These are phyloP conservation scores for Wallacemonas sp. DNA, from an alignment of 208 protist species.

Conservation along the genomic window DNA sequence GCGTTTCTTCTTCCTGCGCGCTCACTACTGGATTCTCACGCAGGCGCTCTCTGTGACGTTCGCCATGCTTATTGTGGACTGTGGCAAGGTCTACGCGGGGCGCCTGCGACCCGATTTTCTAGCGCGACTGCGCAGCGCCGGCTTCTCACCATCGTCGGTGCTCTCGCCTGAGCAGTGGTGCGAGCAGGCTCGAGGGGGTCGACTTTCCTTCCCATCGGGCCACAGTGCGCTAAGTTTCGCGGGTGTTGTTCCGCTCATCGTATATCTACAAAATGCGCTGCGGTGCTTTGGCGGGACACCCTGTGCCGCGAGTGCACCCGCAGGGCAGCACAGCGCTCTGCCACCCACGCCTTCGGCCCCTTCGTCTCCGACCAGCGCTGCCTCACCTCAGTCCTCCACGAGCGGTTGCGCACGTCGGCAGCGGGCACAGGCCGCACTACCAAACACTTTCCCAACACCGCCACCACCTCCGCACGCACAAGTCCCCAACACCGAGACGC, in stretches of 20 bases:
- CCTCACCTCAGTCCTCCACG: background rate
- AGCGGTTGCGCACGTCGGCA: background rate
- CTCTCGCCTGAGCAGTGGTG: conserved; percentile 9
- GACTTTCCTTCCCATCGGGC: conserved; percentile 46
- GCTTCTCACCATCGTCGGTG: conserved; percentile 5
- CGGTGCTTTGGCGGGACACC: conserved; percentile 12
- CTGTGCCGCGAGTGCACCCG: background rate
- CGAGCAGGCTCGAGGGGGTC: conserved; percentile 27
- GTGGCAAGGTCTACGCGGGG: conserved; percentile 61
- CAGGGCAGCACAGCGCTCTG: no score
- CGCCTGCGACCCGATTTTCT: conserved; percentile 67
- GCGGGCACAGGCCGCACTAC: background rate
- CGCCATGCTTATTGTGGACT: conserved; percentile 36
- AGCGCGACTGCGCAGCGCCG: conserved; percentile 23
- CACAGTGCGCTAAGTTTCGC: conserved; percentile 42
- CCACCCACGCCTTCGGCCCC: no score
- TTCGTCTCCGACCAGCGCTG: no score
- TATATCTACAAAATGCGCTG: conserved; percentile 22
- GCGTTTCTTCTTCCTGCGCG: conserved; percentile 18
- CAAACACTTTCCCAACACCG: background rate
- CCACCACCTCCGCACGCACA: background rate
- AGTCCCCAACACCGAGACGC: background rate
- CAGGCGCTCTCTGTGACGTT: conserved; percentile 51
- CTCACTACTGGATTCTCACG: conserved; percentile 55
- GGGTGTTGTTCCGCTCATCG: conserved; percentile 26